Evolutionary conservation across 768 basidiomycete genomes (phyloP).

Genomic region (Mycena epipterygia): DNA sequence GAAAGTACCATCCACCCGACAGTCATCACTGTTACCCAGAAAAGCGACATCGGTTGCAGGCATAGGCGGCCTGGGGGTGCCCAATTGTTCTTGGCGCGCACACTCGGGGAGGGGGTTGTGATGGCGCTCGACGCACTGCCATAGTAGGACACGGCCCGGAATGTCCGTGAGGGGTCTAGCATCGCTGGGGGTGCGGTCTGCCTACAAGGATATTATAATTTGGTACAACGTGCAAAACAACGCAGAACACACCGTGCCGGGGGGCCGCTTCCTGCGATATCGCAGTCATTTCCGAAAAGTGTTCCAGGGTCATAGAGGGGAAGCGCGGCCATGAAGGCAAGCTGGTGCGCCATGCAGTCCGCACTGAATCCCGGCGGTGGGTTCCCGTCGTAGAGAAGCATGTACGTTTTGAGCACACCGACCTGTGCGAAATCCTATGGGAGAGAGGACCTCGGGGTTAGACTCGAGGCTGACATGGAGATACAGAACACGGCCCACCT

Average conservation of each 20-base stretch:
- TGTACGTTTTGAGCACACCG: constrained; percentile 42
- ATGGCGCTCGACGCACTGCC: too few species aligned
- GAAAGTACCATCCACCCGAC: too few species aligned
- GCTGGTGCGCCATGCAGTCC: constrained; percentile 48
- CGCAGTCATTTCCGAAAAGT: constrained; percentile 47
- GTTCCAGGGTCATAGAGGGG: constrained; percentile 38
- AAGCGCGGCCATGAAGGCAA: constrained; percentile 40
- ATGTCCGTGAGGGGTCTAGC: constrained; percentile 21
- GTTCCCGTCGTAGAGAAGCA: constrained; percentile 37
- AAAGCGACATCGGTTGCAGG: too few species aligned
- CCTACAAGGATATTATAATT: background rate
- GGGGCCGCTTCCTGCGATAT: constrained; percentile 10
- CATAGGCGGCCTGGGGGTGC: too few species aligned
- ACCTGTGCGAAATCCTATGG: constrained; percentile 52
- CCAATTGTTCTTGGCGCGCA: too few species aligned
- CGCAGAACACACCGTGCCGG: constrained; percentile 1
- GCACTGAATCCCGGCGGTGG: constrained; percentile 43
- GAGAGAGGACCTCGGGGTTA: too few species aligned
- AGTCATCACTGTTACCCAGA: too few species aligned
- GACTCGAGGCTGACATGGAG: too few species aligned
- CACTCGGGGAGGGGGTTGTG: too few species aligned
- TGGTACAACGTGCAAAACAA: background rate
- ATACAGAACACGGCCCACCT: constrained; percentile 36
- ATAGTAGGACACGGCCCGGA: background rate
- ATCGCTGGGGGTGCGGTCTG: constrained; percentile 2